Conservation (phyloP, 2,329 filamentous ascomycete species). For the Ophiosphaerella herpotricha region DNA sequence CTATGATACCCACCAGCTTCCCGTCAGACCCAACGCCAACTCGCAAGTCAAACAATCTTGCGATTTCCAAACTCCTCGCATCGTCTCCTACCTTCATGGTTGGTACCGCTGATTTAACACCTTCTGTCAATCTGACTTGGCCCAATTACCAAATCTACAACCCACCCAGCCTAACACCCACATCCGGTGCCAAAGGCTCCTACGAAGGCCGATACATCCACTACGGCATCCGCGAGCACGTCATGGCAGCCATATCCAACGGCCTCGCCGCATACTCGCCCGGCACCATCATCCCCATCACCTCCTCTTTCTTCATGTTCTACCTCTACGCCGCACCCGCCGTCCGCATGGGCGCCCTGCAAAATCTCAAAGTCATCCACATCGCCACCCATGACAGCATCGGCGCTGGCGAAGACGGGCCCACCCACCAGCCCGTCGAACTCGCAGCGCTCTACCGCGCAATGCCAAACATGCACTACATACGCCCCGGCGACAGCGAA, state of each 20-base stretch:
- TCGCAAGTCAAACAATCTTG: conserved; percentile 56
- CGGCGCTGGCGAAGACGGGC: conserved; percentile 58
- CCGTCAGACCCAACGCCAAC: conserved; percentile 55
- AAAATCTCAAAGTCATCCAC: conserved; percentile 61
- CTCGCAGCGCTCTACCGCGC: conserved; percentile 62
- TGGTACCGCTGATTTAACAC: conserved; percentile 62
- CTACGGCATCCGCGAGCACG: conserved; percentile 45
- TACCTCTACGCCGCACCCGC: conserved; percentile 57
- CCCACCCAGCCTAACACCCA: conserved; percentile 38
- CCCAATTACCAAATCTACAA: conserved; percentile 55
- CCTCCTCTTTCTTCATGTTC: conserved; percentile 65
- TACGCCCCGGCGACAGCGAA: conserved; percentile 63
- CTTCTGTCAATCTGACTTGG: conserved; percentile 58
- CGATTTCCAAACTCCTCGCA: conserved; percentile 63
- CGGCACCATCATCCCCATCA: conserved; percentile 60
- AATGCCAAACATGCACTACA: conserved; percentile 66
- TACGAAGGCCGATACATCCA: conserved; percentile 59
- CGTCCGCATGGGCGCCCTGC: conserved; percentile 64
- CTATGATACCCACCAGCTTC: conserved; percentile 56
- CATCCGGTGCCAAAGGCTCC: conserved; percentile 58
- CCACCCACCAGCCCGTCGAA: conserved; percentile 66
- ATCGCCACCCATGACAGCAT: conserved; percentile 66
- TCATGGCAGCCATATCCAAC: conserved; percentile 50
- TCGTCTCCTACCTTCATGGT: conserved; percentile 94
- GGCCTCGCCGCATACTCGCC: conserved; percentile 58